Conservation (phyloP, 306 rosid species). For the Prunus mume region DNA sequence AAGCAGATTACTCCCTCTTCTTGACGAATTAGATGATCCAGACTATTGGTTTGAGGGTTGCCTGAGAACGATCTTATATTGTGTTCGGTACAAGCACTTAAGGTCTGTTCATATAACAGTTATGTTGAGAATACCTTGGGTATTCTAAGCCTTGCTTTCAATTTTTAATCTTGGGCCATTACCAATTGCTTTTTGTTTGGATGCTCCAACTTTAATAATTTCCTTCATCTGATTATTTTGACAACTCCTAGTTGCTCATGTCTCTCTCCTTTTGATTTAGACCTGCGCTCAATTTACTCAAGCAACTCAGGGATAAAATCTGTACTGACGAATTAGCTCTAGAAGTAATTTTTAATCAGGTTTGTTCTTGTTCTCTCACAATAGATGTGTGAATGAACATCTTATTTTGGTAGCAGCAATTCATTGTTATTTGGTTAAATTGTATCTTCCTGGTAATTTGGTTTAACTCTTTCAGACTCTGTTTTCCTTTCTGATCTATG, state of each 20-base stretch:
- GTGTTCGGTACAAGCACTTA: constrained; percentile 53
- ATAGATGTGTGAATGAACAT: neutral
- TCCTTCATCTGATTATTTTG: constrained; percentile 6
- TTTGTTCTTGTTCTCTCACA: constrained; percentile 35
- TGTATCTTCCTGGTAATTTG: neutral
- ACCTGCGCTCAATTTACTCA: constrained; percentile 55
- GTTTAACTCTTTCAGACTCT: neutral
- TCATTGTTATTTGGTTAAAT: neutral
- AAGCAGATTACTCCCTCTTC: constrained; percentile 55
- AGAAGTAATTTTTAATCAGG: constrained; percentile 63
- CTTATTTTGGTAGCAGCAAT: neutral
- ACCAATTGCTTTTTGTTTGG: neutral
- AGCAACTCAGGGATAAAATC: constrained; percentile 58
- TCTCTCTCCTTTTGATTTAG: constrained; percentile 29
- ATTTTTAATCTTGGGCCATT: neutral
- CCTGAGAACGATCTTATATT: constrained; percentile 56
- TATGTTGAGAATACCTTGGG: neutral
- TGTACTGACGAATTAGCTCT: constrained; percentile 43
- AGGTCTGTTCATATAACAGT: constrained; percentile 43
- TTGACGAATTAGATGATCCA: constrained; percentile 46
- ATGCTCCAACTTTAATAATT: neutral
- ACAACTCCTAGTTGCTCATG: constrained; percentile 7
- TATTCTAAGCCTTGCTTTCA: neutral
- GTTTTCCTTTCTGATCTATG: neutral
- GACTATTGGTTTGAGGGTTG: constrained; percentile 69